Evolutionary conservation across 2,329 filamentous ascomycete genomes (phyloP).

Genomic region (Scedosporium boydii): DNA sequence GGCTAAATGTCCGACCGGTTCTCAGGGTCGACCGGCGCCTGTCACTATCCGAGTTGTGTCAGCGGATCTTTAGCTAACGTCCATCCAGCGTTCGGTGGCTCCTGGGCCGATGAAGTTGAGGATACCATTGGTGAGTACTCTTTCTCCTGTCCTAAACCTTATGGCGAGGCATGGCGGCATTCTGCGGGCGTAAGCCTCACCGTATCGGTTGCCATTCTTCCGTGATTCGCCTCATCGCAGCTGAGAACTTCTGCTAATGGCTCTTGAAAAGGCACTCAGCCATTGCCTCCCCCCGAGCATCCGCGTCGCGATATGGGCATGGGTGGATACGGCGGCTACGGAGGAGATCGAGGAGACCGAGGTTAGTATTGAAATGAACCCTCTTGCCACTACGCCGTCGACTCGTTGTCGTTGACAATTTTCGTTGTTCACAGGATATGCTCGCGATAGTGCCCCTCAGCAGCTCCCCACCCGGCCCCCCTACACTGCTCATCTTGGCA

Average conservation of each 20-base stretch:
- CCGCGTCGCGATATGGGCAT: background rate
- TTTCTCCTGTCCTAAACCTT: background rate
- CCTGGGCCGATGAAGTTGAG: constrained; percentile 99
- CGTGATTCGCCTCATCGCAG: constrained; percentile 3
- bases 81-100: constrained; percentile 52
- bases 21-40: background rate
- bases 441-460: constrained; percentile 66
- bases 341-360: constrained; percentile 2
- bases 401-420: background rate
- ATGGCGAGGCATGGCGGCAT: background rate
- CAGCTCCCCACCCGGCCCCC: constrained; percentile 80
- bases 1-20: too few relatives aligned
- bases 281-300: constrained; percentile 3
- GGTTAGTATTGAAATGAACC: background rate
- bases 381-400: background rate
- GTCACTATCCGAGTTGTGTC: background rate
- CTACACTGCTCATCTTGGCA: constrained; percentile 91
- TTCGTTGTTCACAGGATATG: constrained; percentile 36
- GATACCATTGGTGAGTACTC: constrained; percentile 63
- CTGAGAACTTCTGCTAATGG: background rate
- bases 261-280: constrained; percentile 2
- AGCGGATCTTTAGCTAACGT: background rate
- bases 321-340: background rate
- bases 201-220: background rate
- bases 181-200: background rate